Evolutionary conservation across 768 basidiomycete species (phyloP), one percentile per base, ranked within the genome.

Genomic region (Tricholoma matsutake): DNA sequence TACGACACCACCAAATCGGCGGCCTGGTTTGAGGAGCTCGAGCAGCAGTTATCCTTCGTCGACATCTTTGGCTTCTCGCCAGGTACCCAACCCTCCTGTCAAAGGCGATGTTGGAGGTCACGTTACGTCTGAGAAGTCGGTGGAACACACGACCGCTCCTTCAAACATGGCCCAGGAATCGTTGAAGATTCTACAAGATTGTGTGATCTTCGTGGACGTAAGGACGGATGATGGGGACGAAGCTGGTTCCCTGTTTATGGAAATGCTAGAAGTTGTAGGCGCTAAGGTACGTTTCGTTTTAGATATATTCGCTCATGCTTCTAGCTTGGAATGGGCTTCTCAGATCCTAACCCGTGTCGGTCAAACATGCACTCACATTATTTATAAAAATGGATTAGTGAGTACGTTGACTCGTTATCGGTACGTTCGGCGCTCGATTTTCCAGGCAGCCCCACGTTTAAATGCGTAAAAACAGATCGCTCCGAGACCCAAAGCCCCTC

Each of bases 131-230:
- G 59, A 65, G 14, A 67, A 57, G 49, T 58, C 68, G n/a, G n/a
- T 32, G 22, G 68, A 61, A 11, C 61, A 60, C 34, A 53, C 37
- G 10, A 60, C 62, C 1, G 63, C 67, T 37, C 54, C 63, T 18
- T 63, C 65, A 34, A 73, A 70, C 53, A 67, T 69, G 52, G 67
- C 59, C 61, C 70, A 64, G 22, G 73, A 74, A 51, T 69, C 74
- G 28, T 68, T 87, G 62, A 83, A 81, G 54, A 79, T 89, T 35
- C 76, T 96, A 61, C 85, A 86, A 58, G 83, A 85, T 11, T 94
- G 93, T 58, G 80, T 82, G 1, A 86, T 94, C 8, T 95, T 92
- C 66, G 93, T 96, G 53, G 94, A 96, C 68, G 91, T 96, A 28
- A 86, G 87, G 60, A 92, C 90, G 0, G 91, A 92, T 57, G 86